Evolutionary conservation across 2,329 filamentous ascomycete genomes (phyloP), one percentile per base, ranked within the genome.

Genomic region (Chaetomium globosum): DNA sequence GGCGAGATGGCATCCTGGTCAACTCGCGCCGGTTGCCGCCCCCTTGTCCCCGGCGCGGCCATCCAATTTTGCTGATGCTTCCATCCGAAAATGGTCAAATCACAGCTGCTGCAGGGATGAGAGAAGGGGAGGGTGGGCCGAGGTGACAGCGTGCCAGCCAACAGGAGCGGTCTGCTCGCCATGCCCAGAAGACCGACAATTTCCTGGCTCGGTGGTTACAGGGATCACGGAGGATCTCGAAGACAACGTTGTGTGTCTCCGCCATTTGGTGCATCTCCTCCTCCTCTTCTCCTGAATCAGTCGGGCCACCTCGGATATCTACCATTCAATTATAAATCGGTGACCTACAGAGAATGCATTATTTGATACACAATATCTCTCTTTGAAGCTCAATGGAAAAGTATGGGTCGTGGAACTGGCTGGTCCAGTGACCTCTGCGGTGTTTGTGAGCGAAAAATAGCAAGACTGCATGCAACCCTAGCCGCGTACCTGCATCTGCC

Each of bases 71-170:
- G 49, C 46, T 63, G 59, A 56, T 48, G 61, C 65, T 46, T 62
- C 49, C 59, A 54, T 61, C 65, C 63, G 60, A 63, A 66, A 66
- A 57, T 63, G 67, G 63, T 53, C 65, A 65, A 67, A 65, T 65
- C 59, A 59, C 36, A 54, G 71, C 16, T 21, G 57, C 16, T 23
- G 52, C 64, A 51, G 59, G 65, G 65, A 54, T 63, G 46, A 48
- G 57, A 48, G 62, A 67, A 71, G 67, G 70, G 65, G 70, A 63
- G 46, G 55, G 70, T 71, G 72, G 68, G 57, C 52, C 64, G 23
- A 33, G 43, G 36, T 53, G 48, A 21, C 21, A 52, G 49, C 28
- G 63, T 36, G 60, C 53, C 63, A 54, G 57, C 66, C 68, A 69
- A 67, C 68, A 52, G 58, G 64, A 65, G 62, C 46, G 57, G 52